Conservation (phyloP, 2,329 filamentous ascomycete genomes). For the Verticillium zaregamsianum region DNA sequence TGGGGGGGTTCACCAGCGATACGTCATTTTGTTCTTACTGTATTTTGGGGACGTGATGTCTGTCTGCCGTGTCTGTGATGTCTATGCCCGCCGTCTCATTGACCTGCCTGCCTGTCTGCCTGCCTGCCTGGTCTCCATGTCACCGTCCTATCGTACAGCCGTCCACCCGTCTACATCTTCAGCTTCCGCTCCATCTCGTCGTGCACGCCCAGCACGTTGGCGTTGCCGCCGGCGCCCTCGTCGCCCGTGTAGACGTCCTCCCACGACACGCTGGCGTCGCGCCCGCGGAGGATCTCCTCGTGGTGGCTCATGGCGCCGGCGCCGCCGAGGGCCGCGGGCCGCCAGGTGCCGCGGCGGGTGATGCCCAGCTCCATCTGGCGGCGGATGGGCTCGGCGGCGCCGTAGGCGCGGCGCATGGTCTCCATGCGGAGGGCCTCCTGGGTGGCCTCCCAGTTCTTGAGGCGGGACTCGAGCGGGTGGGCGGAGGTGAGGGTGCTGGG, state of each 20-base stretch:
- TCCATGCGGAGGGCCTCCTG: constrained; percentile 88
- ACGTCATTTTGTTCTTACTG: neutral
- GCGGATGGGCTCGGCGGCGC: constrained; percentile 87
- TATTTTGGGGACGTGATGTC: neutral
- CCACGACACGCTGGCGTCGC: constrained; percentile 77
- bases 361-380: constrained; percentile 95
- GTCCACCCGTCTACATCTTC: constrained; percentile 55
- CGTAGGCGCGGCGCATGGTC: constrained; percentile 79
- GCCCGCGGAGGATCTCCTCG: constrained; percentile 81
- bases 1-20: neutral
- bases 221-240: constrained; percentile 55
- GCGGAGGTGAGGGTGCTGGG: constrained; percentile 54
- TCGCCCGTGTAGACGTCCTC: constrained; percentile 89
- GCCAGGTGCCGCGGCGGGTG: constrained; percentile 74
- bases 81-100: constrained; percentile 3
- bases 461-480: constrained; percentile 89
- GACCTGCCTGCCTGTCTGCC: constrained; percentile 4
- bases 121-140: constrained; percentile 2
- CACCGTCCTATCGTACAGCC: constrained; percentile 1
- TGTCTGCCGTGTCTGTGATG: neutral
- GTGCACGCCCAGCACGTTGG: constrained; percentile 64
- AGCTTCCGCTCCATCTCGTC: constrained; percentile 92
- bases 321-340: constrained; percentile 65
- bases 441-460: constrained; percentile 84
- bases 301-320: constrained; percentile 66